Conservation (phyloP, 208 protist species). For the Trypanosoma boissoni region DNA sequence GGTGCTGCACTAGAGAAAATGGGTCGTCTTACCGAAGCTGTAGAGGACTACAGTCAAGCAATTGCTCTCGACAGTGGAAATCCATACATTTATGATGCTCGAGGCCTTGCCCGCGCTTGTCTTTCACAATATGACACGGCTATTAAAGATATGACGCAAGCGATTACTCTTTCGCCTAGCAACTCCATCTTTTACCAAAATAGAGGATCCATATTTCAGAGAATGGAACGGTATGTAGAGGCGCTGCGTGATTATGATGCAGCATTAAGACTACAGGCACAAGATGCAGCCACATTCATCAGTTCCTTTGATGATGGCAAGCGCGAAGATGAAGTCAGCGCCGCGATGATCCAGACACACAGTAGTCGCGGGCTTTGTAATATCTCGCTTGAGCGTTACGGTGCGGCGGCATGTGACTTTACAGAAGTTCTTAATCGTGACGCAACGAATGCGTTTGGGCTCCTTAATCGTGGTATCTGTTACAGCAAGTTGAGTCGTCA, state of each 20-base stretch:
- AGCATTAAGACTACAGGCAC: slow-evolving; percentile 37
- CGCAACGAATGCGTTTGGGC: slow-evolving; percentile 60
- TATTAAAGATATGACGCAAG: slow-evolving; percentile 53
- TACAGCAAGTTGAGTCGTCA: slow-evolving; percentile 69
- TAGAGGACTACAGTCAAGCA: slow-evolving; percentile 77
- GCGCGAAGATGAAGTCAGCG: not conserved
- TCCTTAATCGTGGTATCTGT: slow-evolving; percentile 85
- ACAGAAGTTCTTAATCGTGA: slow-evolving; percentile 57
- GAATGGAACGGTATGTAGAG: slow-evolving; percentile 38
- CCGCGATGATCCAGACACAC: slow-evolving; percentile 30
- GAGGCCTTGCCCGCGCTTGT: slow-evolving; percentile 71
- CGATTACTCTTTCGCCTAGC: slow-evolving; percentile 53
- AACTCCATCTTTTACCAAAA: slow-evolving; percentile 48
- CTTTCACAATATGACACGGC: slow-evolving; percentile 56
- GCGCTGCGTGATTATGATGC: slow-evolving; percentile 74
- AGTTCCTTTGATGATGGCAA: slow-evolving; percentile 29
- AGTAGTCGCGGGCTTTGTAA: slow-evolving; percentile 84
- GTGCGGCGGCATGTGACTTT: slow-evolving; percentile 79
- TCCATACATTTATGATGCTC: slow-evolving; percentile 71
- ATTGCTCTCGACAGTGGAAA: slow-evolving; percentile 51
- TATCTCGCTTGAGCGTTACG: slow-evolving; percentile 52
- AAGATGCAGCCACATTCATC: slow-evolving; percentile 30
- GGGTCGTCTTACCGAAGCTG: slow-evolving; percentile 45
- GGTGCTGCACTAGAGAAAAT: slow-evolving; percentile 73
- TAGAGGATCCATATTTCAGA: slow-evolving; percentile 36